Base-by-base conservation (phyloP, 805 yeast genomes). In the Candida michaelii region DNA sequence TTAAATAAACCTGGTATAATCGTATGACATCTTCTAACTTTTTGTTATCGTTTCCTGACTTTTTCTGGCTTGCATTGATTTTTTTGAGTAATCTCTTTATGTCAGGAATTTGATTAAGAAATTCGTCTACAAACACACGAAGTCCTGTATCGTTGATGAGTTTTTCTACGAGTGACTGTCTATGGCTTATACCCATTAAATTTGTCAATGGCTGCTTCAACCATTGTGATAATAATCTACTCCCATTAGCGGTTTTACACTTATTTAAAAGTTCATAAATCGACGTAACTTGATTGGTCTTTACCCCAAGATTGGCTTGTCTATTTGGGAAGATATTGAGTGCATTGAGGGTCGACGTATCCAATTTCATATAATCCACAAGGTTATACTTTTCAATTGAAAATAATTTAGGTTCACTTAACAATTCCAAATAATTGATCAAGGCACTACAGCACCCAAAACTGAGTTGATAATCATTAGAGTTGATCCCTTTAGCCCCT, bases 161-260 rank as follows among this genome's bases (percentile, higher is more conserved):
- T 45, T 77, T 74, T 19, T 80, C 84, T n/a, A 91, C 96, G 38
- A 93, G 66, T 6, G 68, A 60, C 50, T 87, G 97, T 39, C 99
- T 74, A 33, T 80, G 71, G 30, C 66, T 60, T 30, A 93, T 89
- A 39, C 73, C 79, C 0, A 52, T 56, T 9, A 74, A 56, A 50
- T 80, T 80, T 40, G 95, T 82, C 37, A 93, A 72, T 0, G 99
- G 99, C 63, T 93, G 99, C 57, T 91, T 93, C 47, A 93, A 73
- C 99, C 99, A 93, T 56, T 89, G 96, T 12, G 93, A 82, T 18
- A 93, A 73, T 39, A 90, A 65, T 49, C 98, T 75, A 1, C 91
- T 71, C 6, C 99, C 99, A n/a, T 93, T 89, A 2, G 80, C 74
- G 3, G 95, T 84, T 54, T 86, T 89, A 69, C 98, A 91, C 52